phyloP scores from a whole-genome alignment of 345 rosid genomes.

The Schrenkiella parvula region DNA sequence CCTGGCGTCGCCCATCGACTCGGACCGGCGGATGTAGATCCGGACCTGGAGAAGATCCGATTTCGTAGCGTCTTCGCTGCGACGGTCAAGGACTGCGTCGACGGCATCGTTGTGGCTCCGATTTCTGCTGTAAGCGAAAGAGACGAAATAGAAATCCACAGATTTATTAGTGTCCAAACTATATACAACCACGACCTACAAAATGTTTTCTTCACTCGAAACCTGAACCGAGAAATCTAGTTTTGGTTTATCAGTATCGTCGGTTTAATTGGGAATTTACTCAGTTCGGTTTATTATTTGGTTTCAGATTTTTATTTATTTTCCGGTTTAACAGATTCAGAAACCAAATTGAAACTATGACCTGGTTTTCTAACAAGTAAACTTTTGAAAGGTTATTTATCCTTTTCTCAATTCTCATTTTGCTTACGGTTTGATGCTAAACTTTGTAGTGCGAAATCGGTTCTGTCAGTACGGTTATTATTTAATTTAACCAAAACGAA shows the following conservation, averaged over 20 bases:
- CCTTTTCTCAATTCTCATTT: neutral
- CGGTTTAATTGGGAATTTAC: neutral
- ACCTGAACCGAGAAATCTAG: neutral
- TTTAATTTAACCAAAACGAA: neutral
- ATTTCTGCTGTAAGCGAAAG: neutral
- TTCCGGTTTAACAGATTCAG: neutral
- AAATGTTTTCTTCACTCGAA: neutral
- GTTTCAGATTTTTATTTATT: neutral
- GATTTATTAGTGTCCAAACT: neutral
- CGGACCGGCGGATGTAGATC: slow-evolving; percentile 58
- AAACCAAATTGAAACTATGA: neutral
- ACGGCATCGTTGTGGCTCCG: slow-evolving; percentile 33
- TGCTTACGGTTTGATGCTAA: neutral
- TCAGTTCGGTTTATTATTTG: neutral
- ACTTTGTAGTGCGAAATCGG: neutral
- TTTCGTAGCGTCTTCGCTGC: slow-evolving; percentile 57
- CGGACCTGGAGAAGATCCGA: slow-evolving; percentile 45
- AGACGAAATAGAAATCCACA: neutral
- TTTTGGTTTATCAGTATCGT: neutral
- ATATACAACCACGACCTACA: slow-evolving; percentile 18
- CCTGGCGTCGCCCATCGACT: slow-evolving; percentile 85
- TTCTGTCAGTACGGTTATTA: neutral
- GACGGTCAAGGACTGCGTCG: slow-evolving; percentile 36
- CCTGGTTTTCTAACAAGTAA: neutral
- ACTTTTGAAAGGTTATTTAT: neutral